Base-by-base conservation (phyloP, 1,139 yeast genomes). In the Yarrowia galli region DNA sequence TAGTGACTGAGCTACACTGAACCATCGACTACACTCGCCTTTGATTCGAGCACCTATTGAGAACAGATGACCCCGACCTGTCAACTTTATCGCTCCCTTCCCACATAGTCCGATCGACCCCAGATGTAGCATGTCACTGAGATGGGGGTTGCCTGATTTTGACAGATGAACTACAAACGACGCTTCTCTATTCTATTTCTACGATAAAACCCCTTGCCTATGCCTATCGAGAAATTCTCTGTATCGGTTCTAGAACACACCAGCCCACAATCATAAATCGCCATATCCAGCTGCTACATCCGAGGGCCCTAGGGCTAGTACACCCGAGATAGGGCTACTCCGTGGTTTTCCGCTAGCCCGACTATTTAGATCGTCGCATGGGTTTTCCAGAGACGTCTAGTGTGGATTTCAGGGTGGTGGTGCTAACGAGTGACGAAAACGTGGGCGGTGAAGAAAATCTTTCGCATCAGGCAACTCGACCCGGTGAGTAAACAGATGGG, bases 361-460 rank as follows among this genome's bases (percentile, higher is more conserved):
- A 8, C 23, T 25, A 12, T 12, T 43, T 18, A 48, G 54, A 12
- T 6, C 54, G 54, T 18, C 54, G 54, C 54, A 49, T 49, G 40
- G 40, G 16, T 49, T 49, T 13, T 49, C 54, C 54, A 32, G 54
- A 49, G 25, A 12, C 40, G 54, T 49, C 40, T 32, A 49, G 54
- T 16, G 25, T 32, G 9, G 23, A 28, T 18, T 7, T 28, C 16
- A 49, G 54, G 54, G 54, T 49, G 38, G 54, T 49, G 38, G 54
- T 12, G 48, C 48, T 43, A 43, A 13, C 15, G 7, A 22, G 28
- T 5, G n/a, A 3, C 2, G 13, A n/a, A 10, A 49, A 49, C 3
- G 54, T 18, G 38, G 54, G 23, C 25, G 23, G 54, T 22, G 40
- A 13, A 16, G n/a, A 25, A 2, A 25, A n/a, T 16, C 10, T 7